These are phyloP conservation scores for Dendrobium nobile DNA, from an alignment of 106 monocot genomes.

Conservation along the genomic window DNA sequence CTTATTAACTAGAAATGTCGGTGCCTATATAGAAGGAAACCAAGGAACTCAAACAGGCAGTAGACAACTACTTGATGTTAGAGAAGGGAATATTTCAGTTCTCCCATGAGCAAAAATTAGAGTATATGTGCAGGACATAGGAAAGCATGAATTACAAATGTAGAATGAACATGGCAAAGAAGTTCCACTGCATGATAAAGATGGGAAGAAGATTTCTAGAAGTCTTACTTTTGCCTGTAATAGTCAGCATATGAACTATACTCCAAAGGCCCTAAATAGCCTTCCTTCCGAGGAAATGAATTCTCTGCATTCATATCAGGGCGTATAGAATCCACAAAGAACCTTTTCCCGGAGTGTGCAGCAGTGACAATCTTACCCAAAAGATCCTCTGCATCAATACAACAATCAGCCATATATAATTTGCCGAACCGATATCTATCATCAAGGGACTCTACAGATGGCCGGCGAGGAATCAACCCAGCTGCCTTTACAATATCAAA, in stretches of 20 bases:
- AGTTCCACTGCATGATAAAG: background rate
- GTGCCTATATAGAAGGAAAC: background rate
- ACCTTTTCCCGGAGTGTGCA: conserved; percentile 95
- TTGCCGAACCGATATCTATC: conserved; percentile 30
- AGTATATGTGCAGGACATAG: background rate
- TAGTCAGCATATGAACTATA: conserved; percentile 98
- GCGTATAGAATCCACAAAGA: conserved; percentile 86
- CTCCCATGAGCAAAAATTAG: background rate
- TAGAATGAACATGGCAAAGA: conserved; percentile 1
- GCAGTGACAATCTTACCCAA: conserved; percentile 92
- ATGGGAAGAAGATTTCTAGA: background rate
- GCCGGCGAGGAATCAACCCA: conserved; percentile 65
- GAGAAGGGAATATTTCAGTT: background rate
- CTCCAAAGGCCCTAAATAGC: conserved; percentile 91
- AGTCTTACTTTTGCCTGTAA: conserved; percentile 87
- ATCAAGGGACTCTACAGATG: conserved; percentile 5
- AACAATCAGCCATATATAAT: conserved; percentile 82
- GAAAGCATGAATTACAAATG: background rate
- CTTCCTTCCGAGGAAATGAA: conserved; percentile 95
- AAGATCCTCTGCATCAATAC: conserved; percentile 52
- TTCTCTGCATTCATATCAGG: conserved; percentile 95
- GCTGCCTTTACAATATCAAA: conserved; percentile 94
- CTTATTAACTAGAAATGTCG: background rate
- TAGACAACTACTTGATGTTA: background rate
- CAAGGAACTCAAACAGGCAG: background rate